These are phyloP conservation scores for Magnolia kwangsiensis DNA, from an alignment of 164 flowering plant genomes.

Conservation along the genomic window DNA sequence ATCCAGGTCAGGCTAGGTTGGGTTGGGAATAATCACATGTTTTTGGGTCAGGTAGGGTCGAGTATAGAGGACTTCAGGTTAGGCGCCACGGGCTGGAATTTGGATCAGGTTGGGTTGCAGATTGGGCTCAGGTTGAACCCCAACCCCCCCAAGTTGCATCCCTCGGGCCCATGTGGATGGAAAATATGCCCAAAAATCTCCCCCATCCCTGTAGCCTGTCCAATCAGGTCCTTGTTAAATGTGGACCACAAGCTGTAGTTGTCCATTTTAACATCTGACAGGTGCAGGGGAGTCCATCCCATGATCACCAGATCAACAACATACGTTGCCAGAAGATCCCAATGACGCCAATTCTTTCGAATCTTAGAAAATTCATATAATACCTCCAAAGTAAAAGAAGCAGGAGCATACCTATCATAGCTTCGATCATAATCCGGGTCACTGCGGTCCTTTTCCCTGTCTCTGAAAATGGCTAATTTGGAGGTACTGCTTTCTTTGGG, in stretches of 20 bases:
- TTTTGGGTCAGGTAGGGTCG: too few species aligned
- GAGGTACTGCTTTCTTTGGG: constrained; percentile 36
- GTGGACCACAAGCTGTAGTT: neutral
- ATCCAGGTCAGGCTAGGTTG: too few species aligned
- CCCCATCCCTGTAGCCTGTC: too few species aligned
- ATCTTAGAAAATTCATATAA: neutral
- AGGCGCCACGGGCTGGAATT: too few species aligned
- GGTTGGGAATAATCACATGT: too few species aligned
- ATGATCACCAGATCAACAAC: neutral
- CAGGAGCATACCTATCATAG: constrained; percentile 61
- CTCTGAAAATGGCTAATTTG: constrained; percentile 88
- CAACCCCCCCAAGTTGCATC: too few species aligned
- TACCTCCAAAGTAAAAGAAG: neutral
- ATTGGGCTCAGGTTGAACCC: too few species aligned
- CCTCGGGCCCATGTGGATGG: too few species aligned
- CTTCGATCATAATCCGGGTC: constrained; percentile 98
- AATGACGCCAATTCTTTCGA: neutral
- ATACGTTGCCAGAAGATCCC: neutral
- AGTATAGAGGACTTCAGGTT: too few species aligned
- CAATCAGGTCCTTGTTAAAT: neutral
- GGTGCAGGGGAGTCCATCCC: too few species aligned
- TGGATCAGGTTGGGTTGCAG: too few species aligned
- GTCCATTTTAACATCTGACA: neutral
- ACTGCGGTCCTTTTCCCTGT: constrained; percentile 80
- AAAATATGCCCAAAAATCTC: too few species aligned